These are phyloP conservation scores for Multifurca ochricompacta DNA, from an alignment of 768 basidiomycete species.

Conservation along the genomic window DNA sequence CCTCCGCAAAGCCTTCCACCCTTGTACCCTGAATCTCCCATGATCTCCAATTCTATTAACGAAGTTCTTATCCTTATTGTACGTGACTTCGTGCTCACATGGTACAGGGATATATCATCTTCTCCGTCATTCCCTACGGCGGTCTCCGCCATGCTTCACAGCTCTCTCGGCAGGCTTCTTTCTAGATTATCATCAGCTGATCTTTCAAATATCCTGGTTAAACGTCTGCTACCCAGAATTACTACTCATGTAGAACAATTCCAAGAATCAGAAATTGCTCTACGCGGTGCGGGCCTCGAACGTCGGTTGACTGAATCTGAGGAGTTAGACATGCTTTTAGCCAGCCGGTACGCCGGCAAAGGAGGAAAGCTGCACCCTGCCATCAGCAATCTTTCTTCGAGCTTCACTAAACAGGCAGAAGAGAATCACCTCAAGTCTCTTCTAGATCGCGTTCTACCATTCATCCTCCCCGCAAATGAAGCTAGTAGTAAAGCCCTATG, in stretches of 20 bases:
- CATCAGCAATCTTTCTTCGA: conserved; percentile 80
- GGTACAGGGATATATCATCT: conserved; percentile 83
- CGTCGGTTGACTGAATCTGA: conserved; percentile 82
- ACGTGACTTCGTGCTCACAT: conserved; percentile 79
- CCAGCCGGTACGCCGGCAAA: conserved; percentile 68
- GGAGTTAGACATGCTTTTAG: conserved; percentile 80
- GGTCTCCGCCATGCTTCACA: conserved; percentile 68
- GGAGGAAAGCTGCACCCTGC: conserved; percentile 74
- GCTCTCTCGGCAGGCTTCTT: conserved; percentile 50
- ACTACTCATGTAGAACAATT: conserved; percentile 87
- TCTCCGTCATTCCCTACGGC: conserved; percentile 86
- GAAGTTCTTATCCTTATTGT: conserved; percentile 75
- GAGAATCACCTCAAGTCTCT: conserved; percentile 74
- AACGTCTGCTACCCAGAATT: conserved; percentile 79
- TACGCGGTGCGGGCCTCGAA: conserved; percentile 76
- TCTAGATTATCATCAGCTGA: conserved; percentile 55
- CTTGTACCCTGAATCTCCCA: conserved; percentile 53
- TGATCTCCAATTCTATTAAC: conserved; percentile 66
- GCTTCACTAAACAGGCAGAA: conserved; percentile 84
- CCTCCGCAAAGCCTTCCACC: conserved; percentile 60
- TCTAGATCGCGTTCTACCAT: conserved; percentile 63
- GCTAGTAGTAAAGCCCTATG: conserved; percentile 58
- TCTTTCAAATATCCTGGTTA: conserved; percentile 66
- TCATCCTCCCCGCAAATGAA: conserved; percentile 71
- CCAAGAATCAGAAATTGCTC: conserved; percentile 78